Conservation (phyloP, 2,329 filamentous ascomycete species). For the Didymella keratinophila region DNA sequence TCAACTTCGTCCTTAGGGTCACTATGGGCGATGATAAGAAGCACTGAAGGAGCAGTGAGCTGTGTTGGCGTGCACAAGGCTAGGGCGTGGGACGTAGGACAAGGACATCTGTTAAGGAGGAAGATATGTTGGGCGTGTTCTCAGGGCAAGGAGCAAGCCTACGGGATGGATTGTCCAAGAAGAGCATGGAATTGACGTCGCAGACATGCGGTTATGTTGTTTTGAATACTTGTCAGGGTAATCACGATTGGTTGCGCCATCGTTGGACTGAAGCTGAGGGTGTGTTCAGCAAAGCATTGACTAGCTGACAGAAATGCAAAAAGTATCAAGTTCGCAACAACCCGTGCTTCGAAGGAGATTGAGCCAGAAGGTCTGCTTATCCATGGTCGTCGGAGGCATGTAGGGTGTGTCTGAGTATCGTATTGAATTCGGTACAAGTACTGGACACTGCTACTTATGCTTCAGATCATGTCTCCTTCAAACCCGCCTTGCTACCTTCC, state of each 20-base stretch:
- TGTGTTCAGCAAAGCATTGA: background rate
- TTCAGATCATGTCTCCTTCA: background rate
- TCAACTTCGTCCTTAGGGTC: slow-evolving; percentile 83
- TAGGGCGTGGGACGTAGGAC: background rate
- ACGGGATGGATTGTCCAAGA: background rate
- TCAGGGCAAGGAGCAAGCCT: background rate
- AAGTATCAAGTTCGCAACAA: too few relatives aligned
- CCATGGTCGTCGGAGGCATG: background rate
- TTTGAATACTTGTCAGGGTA: slow-evolving; percentile 3
- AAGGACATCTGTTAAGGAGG: background rate
- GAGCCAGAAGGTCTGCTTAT: background rate
- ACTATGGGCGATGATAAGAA: slow-evolving; percentile 33
- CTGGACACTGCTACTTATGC: too few relatives aligned
- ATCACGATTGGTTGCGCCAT: background rate
- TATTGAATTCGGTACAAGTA: background rate
- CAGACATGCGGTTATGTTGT: background rate
- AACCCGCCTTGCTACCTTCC: slow-evolving; percentile 14
- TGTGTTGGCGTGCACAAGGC: background rate
- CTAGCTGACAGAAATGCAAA: slow-evolving; percentile 6
- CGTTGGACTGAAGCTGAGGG: slow-evolving; percentile 1
- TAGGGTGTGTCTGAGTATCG: background rate
- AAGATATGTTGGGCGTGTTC: background rate
- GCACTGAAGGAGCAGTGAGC: slow-evolving; percentile 2
- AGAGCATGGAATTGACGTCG: background rate
- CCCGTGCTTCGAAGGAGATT: too few relatives aligned